Percentiles rank a stretch among this genome's conserved stretches.
phyloP scores from a whole-genome alignment of 768 basidiomycete species.

The Mycena olivaceomarginata region DNA sequence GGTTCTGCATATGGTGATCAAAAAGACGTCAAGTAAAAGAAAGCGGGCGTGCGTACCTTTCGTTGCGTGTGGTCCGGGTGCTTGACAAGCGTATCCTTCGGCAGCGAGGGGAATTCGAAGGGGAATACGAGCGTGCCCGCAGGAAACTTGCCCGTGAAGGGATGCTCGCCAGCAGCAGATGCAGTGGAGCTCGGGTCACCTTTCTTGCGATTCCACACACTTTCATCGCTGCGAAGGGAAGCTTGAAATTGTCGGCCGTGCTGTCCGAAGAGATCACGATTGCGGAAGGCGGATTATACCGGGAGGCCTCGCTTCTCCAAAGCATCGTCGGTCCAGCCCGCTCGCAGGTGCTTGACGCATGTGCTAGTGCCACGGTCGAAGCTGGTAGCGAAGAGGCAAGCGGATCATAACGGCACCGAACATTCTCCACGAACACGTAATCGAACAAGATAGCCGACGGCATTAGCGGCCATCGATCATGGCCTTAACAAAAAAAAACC shows the following conservation, averaged over 20 bases:
- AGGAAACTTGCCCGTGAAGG: conserved; percentile 39
- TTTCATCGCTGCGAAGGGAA: conserved; percentile 22
- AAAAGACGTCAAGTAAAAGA: neutral
- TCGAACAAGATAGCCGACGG: too few species aligned
- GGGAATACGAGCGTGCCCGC: conserved; percentile 36
- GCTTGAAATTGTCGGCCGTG: conserved; percentile 21
- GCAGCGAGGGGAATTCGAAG: conserved; percentile 40
- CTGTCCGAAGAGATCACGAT: conserved; percentile 6
- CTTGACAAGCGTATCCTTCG: conserved; percentile 27
- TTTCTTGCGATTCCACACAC: conserved; percentile 39
- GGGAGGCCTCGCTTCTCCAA: too few species aligned
- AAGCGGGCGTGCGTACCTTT: conserved; percentile 9
- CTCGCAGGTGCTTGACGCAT: too few species aligned
- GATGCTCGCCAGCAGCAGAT: neutral
- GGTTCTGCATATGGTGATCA: conserved; percentile 26
- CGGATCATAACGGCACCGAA: too few species aligned
- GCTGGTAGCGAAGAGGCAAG: too few species aligned
- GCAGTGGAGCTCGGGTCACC: conserved; percentile 20
- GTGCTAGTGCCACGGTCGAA: too few species aligned
- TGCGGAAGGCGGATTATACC: too few species aligned
- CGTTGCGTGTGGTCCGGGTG: conserved; percentile 24
- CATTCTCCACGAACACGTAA: too few species aligned
- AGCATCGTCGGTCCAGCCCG: too few species aligned
- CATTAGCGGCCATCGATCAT: too few species aligned
- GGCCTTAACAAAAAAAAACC: too few species aligned